These are phyloP conservation scores for Elaeis guineensis DNA, from an alignment of 176 grass and related monocot genomes.

Conservation along the genomic window DNA sequence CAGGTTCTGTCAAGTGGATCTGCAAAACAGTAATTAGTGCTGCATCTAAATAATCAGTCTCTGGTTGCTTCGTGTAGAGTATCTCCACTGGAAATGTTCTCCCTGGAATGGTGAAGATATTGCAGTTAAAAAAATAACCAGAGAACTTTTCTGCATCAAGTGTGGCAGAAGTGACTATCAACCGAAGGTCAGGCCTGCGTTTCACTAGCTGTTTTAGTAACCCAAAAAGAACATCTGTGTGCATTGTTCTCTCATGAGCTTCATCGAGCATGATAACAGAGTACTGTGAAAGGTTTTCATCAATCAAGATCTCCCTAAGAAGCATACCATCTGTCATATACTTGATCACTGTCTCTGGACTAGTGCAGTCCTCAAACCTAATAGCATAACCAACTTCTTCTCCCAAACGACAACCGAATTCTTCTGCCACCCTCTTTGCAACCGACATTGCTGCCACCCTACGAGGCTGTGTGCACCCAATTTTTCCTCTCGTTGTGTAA, in stretches of 20 bases:
- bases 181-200: constrained; percentile 71
- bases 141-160: constrained; percentile 99
- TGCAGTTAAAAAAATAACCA: constrained; percentile 93
- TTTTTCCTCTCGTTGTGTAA: constrained; percentile 87
- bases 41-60: constrained; percentile 89
- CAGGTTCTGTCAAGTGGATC: constrained; percentile 90
- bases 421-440: constrained; percentile 90
- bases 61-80: constrained; percentile 84
- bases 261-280: constrained; percentile 97
- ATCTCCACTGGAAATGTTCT: constrained; percentile 95
- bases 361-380: constrained; percentile 89
- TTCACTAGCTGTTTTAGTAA: constrained; percentile 88
- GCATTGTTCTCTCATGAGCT: constrained; percentile 93
- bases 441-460: constrained; percentile 92
- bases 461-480: constrained; percentile 92
- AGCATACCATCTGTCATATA: constrained; percentile 99
- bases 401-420: constrained; percentile 83
- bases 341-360: constrained; percentile 88
- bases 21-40: constrained; percentile 83
- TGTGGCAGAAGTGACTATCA: constrained; percentile 95
- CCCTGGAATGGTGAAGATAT: constrained; percentile 96
- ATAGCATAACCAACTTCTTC: constrained; percentile 96
- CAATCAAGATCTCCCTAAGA: constrained; percentile 86
- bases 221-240: constrained; percentile 87
- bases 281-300: constrained; percentile 83